Percentiles rank a stretch among this genome's conserved stretches.
phyloP scores from a whole-genome alignment of 2,329 filamentous ascomycete genomes.

The Penicillium occitanis region DNA sequence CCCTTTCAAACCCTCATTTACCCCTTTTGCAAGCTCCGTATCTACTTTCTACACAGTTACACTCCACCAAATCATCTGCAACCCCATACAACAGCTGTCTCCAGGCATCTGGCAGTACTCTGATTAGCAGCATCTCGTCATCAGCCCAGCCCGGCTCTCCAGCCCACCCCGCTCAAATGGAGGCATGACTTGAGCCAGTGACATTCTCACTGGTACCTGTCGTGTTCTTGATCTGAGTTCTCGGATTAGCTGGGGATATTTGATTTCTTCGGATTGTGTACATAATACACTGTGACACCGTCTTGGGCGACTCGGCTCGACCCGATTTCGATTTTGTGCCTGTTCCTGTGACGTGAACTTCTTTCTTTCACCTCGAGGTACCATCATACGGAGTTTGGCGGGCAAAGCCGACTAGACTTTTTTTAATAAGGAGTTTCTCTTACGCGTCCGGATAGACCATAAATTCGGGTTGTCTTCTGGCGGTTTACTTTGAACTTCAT shows the following conservation, averaged over 20 bases:
- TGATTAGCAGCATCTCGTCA: constrained; percentile 13
- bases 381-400: not conserved
- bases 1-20: not conserved
- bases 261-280: not conserved
- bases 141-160: constrained; percentile 14
- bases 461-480: not conserved
- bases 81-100: not conserved
- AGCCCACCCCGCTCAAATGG: constrained; percentile 22
- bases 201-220: constrained; percentile 20
- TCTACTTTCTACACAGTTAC: not conserved
- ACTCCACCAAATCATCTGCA: not conserved
- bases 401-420: not conserved
- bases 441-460: not conserved
- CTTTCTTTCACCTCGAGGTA: not conserved
- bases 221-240: constrained; percentile 11
- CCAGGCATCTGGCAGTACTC: not conserved
- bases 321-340: not conserved
- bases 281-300: constrained; percentile 1
- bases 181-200: constrained; percentile 23
- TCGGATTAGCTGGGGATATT: not conserved
- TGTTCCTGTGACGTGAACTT: not conserved
- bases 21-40: not conserved
- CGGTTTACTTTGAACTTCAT: not conserved
- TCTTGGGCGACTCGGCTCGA: not conserved
- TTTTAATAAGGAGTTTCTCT: not conserved